Percentiles rank a stretch among this genome's conserved stretches.
phyloP scores from a whole-genome alignment of 78 protist genomes.

The Planoprotostelium fungivorum region DNA sequence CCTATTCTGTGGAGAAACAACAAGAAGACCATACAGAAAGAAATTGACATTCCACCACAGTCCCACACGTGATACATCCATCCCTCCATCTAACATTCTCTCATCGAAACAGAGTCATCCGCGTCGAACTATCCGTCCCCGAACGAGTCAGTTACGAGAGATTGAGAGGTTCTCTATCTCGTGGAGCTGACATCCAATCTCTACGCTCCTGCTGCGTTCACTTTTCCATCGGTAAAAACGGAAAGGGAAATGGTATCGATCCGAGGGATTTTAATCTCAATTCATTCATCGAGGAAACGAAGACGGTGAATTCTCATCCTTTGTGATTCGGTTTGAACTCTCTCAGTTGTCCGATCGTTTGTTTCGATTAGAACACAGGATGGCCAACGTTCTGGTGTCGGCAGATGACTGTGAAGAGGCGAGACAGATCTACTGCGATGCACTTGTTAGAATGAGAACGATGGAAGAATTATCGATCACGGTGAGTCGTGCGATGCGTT shows the following conservation, averaged over 20 bases:
- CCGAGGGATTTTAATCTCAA: too few species aligned
- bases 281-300: too few species aligned
- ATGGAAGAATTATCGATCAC: too few species aligned
- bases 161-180: not conserved
- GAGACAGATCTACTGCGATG: not conserved
- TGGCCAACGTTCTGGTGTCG: not conserved
- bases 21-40: not conserved
- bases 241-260: too few species aligned
- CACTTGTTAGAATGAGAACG: too few species aligned
- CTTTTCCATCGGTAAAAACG: too few species aligned
- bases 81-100: not conserved
- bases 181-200: too few species aligned
- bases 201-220: too few species aligned
- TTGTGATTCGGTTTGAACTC: not conserved
- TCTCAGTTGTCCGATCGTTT: not conserved
- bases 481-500: too few species aligned
- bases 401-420: not conserved
- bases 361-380: not conserved
- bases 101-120: not conserved
- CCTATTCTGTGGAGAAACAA: not conserved
- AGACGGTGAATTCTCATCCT: too few species aligned
- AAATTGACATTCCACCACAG: not conserved
- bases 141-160: not conserved
- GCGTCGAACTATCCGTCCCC: not conserved
- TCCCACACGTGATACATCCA: not conserved